Evolutionary conservation across 2,329 filamentous ascomycete species (phyloP), one percentile per base, ranked within the genome.

Genomic region (Cladosporium sp.): DNA sequence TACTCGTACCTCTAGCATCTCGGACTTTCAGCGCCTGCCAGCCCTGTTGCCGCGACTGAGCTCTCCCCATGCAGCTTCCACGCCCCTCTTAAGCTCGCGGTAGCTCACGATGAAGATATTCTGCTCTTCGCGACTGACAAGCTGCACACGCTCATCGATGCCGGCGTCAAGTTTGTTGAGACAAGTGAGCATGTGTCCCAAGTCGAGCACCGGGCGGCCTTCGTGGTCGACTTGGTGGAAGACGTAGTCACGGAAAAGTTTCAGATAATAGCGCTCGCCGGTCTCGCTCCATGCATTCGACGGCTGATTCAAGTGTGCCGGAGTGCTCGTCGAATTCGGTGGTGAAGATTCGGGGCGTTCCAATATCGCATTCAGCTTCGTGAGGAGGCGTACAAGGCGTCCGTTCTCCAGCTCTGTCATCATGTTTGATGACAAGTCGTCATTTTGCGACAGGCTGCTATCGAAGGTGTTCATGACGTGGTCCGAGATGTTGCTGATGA

Each of bases 161-260:
- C 92, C 94, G 0, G 91, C 90, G 74, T 99, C 94, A 55, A 99
- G 79, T 72, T 96, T 97, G 76, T 95, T 97, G 65, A 99, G 76
- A 69, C 88, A 93, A 25, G 83, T 84, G 47, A 99, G 74, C 63
- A 97, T 90, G 75, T 97, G 92, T 3, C 89, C 93, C 59, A 97
- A 79, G 70, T 97, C 90, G 5, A 96, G 80, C 1, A 92, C 88
- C 0, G 94, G 89, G 55, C 89, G 88, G 14, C 91, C 92, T 59
- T 90, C 86, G 30, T 84, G 83, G 71, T 97, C 92, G 12, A 97
- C 92, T 69, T 96, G 92, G 73, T 99, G 94, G 76, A 97, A 99
- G 40, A 97, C 90, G 68, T 95, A 97, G 75, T 99, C 94, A 51
- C 94, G 85, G 79, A 97, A 97, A 8, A 99, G 82, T 75, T 96